Evolutionary conservation across 2,329 filamentous ascomycete species (phyloP), one percentile per base, ranked within the genome.

Genomic region (Botrytis fragariae): DNA sequence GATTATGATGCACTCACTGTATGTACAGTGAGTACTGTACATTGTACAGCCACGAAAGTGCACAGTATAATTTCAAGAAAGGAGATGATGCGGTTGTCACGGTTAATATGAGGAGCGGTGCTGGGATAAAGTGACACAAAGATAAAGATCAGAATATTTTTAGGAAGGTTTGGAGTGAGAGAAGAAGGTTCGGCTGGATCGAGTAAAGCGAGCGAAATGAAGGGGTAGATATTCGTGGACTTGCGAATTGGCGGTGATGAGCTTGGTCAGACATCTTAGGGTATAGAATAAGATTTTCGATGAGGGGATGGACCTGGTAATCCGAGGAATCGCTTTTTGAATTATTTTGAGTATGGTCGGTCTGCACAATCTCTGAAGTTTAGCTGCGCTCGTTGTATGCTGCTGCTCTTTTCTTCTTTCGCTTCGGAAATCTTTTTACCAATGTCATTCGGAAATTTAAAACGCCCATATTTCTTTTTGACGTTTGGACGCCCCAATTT

Each of bases 181-280:
- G 22, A 22, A 32, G 32, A n/a, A 61, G 20, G 32, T 37, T 60
- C 42, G 61, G 37, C 42, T 63, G 39, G n/a, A 63, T 63, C 18
- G 39, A 63, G 61, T 44, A 63, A 63, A 44, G 61, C 39, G 25
- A 44, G 61, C 61, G 61, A 63, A 63, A 63, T 63, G 61, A 63
- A 63, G 61, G 61, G 61, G 39, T 29, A 57, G 51, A 57, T 57
- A 29, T 29, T 57, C 51, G 57, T 25, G 57, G 29, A 37, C 57
- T 60, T 25, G 48, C 16, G 25, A 60, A 60, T 60, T 57, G 51
- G 51, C n/a, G n/a, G 7, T 57, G 20, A 60, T 25, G 20, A 60
- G 9, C 32, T 35, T 60, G 18, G 32, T 14, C 5, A 35, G 32
- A 60, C 7, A 25, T 60, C 57, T 60, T 60, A 18, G 32, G 57